A percentile compares a stretch with the other conserved stretches of the same genome.
Conservation (phyloP, 257 asterid genomes). For the Anisodus acutangulus region DNA sequence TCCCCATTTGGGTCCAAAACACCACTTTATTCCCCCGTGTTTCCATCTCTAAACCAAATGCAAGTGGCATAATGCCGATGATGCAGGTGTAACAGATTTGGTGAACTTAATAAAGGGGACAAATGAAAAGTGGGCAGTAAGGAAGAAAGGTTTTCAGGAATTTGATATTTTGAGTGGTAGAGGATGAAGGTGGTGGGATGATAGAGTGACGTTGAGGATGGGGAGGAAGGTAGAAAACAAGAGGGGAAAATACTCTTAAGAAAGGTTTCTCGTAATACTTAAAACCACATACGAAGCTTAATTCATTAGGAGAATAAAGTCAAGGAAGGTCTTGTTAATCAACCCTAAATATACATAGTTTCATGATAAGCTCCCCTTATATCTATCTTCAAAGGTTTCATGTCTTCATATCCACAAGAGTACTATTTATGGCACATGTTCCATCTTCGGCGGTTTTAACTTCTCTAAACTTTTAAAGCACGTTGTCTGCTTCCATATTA, state of each 20-base stretch:
- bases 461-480: neutral
- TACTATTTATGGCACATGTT: neutral
- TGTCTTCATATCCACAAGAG: neutral
- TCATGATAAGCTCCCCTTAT: neutral
- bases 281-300: neutral
- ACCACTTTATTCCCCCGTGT: neutral
- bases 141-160: neutral
- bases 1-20: neutral
- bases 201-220: neutral
- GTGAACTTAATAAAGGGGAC: neutral
- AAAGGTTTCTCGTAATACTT: neutral
- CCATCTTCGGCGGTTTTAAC: neutral
- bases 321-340: neutral
- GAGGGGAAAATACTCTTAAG: neutral
- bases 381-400: neutral
- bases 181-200: neutral
- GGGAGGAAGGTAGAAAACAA: neutral
- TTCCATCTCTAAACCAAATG: conserved; percentile 20
- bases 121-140: neutral
- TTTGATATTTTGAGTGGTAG: neutral
- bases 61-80: neutral
- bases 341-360: neutral
- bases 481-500: neutral
- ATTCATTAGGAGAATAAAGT: neutral
- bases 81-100: neutral